Evolutionary conservation across 768 basidiomycete species (phyloP).

Genomic region (Trametes coccinea): DNA sequence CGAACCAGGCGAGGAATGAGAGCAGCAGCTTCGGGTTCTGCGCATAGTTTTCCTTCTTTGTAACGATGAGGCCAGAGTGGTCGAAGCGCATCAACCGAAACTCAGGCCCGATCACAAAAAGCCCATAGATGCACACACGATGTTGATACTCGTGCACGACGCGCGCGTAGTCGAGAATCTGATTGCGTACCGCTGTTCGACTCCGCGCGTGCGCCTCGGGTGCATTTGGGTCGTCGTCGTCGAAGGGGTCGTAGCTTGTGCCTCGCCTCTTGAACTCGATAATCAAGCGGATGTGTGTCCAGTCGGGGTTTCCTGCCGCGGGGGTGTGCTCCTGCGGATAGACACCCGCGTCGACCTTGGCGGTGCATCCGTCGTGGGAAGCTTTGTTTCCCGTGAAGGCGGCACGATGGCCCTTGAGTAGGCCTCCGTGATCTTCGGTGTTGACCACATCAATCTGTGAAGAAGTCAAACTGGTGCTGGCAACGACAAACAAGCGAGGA

Average conservation of each 20-base stretch:
- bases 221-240: neutral
- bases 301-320: too few species aligned
- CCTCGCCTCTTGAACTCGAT: too few species aligned
- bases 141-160: constrained; percentile 4
- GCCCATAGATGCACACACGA: constrained; percentile 8
- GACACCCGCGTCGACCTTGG: too few species aligned
- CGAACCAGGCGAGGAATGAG: neutral
- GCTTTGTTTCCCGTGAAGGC: too few species aligned
- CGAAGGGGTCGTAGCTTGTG: neutral
- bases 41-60: neutral
- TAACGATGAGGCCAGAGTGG: neutral
- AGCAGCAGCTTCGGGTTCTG: neutral
- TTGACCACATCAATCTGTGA: too few species aligned
- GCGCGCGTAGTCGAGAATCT: constrained; percentile 6
- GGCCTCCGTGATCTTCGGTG: too few species aligned
- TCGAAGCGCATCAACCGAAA: constrained; percentile 11
- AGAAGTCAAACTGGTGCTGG: too few species aligned
- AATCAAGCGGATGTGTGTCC: too few species aligned
- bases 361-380: too few species aligned
- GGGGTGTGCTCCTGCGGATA: too few species aligned
- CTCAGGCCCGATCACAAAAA: neutral
- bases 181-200: neutral
- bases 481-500: too few species aligned
- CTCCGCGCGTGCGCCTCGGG: neutral
- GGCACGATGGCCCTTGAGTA: too few species aligned